Base-by-base conservation (phyloP, 2,329 filamentous ascomycete genomes). In the Helicocarpus griseus region DNA sequence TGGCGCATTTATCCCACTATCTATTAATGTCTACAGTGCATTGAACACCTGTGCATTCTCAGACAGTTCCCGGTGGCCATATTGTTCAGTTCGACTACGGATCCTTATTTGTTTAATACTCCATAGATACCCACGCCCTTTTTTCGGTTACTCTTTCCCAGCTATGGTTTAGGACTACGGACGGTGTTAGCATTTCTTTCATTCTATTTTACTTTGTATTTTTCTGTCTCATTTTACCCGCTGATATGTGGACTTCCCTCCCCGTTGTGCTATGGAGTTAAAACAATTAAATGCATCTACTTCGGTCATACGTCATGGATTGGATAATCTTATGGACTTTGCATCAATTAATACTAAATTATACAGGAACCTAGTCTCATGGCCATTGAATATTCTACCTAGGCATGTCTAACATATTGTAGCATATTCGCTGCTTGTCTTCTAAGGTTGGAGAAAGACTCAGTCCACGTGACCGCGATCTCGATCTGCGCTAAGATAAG, bases 401-500 rank as follows among this genome's bases (percentile, higher is more conserved):
- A n/a, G n/a, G n/a, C n/a, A n/a, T n/a, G n/a, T n/a, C n/a, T n/a
- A n/a, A n/a, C n/a, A n/a, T n/a, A n/a, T n/a, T n/a, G n/a, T n/a
- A n/a, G n/a, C n/a, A n/a, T n/a, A n/a, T n/a, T n/a, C n/a, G n/a
- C n/a, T n/a, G n/a, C n/a, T n/a, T n/a, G n/a, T n/a, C n/a, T n/a
- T n/a, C n/a, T n/a, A n/a, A n/a, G n/a, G n/a, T n/a, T n/a, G n/a
- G n/a, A n/a, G n/a, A n/a, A n/a, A n/a, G n/a, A n/a, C n/a, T n/a
- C n/a, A 1, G 6, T 48, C 40, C 54, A 58, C 54, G 56, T 58
- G 54, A 58, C 22, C 39, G 31, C 17, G 45, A 29, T 50, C 22
- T 14, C 7, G 39, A 52, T 53, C 38, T 43, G 33, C 53, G 48
- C 54, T 56, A 54, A 66, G 68, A 71, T 71, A 71, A 71, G 68